Percentiles rank a stretch among this genome's conserved stretches.
Conservation (phyloP, 2,329 filamentous ascomycete species). For the Diplodia seriata region DNA sequence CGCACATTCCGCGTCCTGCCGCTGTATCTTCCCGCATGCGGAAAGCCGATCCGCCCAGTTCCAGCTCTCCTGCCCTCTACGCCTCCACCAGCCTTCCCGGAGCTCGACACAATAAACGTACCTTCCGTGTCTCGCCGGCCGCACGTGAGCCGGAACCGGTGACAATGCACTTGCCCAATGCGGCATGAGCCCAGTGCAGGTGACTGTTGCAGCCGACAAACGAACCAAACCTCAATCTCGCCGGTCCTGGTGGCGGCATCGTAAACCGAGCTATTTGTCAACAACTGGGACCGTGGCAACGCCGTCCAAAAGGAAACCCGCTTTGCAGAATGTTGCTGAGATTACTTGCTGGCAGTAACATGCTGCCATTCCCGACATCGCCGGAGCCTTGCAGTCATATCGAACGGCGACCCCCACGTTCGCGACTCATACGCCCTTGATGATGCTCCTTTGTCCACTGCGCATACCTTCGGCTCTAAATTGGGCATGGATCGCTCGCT, state of each 20-base stretch:
- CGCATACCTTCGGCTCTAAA: neutral
- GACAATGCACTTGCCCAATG: neutral
- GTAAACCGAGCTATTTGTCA: neutral
- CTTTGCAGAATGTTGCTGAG: neutral
- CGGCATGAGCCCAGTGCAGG: neutral
- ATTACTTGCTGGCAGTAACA: neutral
- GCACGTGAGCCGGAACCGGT: conserved; percentile 1
- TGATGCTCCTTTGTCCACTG: neutral
- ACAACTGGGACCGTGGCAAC: neutral
- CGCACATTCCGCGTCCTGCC: neutral
- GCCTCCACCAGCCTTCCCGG: neutral
- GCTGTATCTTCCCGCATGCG: conserved; percentile 11
- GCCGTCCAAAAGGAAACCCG: neutral
- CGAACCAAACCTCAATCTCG: neutral
- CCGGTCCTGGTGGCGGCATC: neutral
- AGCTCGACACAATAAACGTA: neutral
- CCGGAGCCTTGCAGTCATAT: neutral
- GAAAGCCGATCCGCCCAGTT: neutral
- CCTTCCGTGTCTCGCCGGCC: neutral
- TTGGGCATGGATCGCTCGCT: neutral
- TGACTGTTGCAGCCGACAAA: neutral
- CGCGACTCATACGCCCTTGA: neutral
- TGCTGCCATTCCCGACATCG: neutral
- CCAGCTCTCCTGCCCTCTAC: neutral
- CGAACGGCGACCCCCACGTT: neutral